A percentile compares a stretch with the other conserved stretches of the same genome.
phyloP scores from a whole-genome alignment of 2,329 filamentous ascomycete genomes.

The Neoascochyta sp. region DNA sequence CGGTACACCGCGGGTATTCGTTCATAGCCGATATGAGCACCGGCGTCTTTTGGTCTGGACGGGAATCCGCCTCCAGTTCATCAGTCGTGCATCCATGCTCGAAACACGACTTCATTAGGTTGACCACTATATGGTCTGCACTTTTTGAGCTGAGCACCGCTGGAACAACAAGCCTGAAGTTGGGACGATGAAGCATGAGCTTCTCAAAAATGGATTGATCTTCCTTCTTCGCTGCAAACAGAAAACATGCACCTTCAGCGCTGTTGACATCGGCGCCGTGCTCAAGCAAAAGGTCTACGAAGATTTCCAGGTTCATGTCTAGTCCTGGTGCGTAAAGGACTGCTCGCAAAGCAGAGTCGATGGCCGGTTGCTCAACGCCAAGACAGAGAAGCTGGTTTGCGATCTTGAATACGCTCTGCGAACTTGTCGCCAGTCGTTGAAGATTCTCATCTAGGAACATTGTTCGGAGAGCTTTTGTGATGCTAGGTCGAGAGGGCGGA shows the following conservation, averaged over 20 bases:
- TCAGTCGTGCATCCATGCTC: conserved; percentile 43
- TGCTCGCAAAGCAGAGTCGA: conserved; percentile 24
- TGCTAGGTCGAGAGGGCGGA: conserved; percentile 19
- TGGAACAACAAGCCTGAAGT: conserved; percentile 53
- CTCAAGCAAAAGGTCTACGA: conserved; percentile 25
- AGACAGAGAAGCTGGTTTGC: conserved; percentile 21
- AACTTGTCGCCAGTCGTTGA: conserved; percentile 1
- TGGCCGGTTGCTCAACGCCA: conserved; percentile 27
- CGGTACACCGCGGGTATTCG: conserved; percentile 22
- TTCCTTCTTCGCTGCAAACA: conserved; percentile 26
- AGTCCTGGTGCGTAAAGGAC: conserved; percentile 14
- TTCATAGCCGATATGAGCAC: conserved; percentile 24
- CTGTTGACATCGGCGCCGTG: conserved; percentile 30
- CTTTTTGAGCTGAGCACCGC: conserved; percentile 53
- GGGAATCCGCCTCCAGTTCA: conserved; percentile 12
- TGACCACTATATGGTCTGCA: conserved; percentile 44
- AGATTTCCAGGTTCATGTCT: conserved; percentile 5
- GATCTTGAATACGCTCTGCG: conserved; percentile 10
- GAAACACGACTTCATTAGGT: conserved; percentile 53
- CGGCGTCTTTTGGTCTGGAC: conserved; percentile 11
- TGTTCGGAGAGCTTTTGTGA: conserved; percentile 26
- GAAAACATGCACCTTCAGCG: conserved; percentile 28
- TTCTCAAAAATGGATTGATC: conserved; percentile 20
- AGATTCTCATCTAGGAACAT: conserved; percentile 19
- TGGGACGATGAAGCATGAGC: conserved; percentile 44